Evolutionary conservation across 192 early-diverging fungal genomes (phyloP).

Genomic region (Backusella psychrophila): DNA sequence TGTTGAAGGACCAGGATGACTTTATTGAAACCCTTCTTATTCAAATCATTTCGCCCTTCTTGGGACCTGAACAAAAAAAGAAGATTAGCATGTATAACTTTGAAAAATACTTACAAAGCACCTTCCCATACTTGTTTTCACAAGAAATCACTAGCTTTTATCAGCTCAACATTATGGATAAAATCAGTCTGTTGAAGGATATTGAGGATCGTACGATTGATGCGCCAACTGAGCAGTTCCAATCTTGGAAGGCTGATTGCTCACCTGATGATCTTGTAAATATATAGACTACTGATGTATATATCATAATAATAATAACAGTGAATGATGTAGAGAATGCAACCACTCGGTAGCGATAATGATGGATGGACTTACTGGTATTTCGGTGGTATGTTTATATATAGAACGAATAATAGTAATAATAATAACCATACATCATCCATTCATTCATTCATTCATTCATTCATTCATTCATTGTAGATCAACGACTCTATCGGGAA

Average conservation of each 20-base stretch:
- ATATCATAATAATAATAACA: too few species aligned
- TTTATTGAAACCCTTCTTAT: neutral
- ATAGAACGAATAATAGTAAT: neutral
- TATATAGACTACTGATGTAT: neutral
- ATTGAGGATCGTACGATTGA: neutral
- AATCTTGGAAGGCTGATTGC: neutral
- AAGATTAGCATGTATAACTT: neutral
- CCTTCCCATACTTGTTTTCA: neutral
- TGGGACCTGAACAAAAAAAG: neutral
- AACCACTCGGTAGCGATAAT: neutral
- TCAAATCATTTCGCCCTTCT: conserved; percentile 2
- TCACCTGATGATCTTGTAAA: neutral
- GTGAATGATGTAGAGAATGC: neutral
- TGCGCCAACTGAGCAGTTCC: neutral
- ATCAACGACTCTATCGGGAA: neutral
- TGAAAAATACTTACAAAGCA: neutral
- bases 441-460: too few species aligned
- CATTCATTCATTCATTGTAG: neutral
- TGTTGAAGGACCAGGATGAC: neutral
- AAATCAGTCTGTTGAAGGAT: neutral
- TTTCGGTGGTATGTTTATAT: conserved; percentile 11
- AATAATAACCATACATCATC: too few species aligned
- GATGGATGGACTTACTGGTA: conserved; percentile 10
- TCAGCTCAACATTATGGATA: neutral
- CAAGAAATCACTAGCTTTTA: neutral